These are phyloP conservation scores for Gossypium herbaceum DNA, from an alignment of 345 rosid genomes.

Conservation along the genomic window DNA sequence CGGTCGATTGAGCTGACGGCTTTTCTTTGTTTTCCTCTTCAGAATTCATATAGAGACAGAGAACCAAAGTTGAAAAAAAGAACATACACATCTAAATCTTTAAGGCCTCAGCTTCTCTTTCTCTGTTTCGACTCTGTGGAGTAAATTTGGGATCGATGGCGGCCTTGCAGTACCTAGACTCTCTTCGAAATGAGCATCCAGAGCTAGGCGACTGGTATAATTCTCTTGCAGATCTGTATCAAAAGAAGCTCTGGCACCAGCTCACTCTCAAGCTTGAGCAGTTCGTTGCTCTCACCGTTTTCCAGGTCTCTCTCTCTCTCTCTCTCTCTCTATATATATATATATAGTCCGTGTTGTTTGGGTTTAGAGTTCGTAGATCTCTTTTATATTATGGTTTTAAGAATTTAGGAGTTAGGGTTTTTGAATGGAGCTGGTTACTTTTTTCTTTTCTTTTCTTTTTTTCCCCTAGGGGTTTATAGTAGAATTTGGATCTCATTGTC, in stretches of 20 bases:
- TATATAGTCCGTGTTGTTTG: neutral
- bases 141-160: slow-evolving; percentile 48
- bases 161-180: slow-evolving; percentile 82
- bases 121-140: neutral
- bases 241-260: slow-evolving; percentile 99
- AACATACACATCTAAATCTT: neutral
- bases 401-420: slow-evolving; percentile 6
- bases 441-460: neutral
- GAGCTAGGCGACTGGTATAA: slow-evolving; percentile 93
- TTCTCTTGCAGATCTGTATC: slow-evolving; percentile 89
- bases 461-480: neutral
- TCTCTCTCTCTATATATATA: neutral
- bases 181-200: slow-evolving; percentile 62
- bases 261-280: slow-evolving; percentile 96
- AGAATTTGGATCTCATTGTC: neutral
- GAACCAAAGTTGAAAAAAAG: neutral
- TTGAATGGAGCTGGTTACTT: neutral
- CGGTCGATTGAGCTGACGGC: neutral
- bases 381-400: neutral
- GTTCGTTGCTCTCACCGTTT: slow-evolving; percentile 80
- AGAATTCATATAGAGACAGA: neutral
- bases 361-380: slow-evolving; percentile 10
- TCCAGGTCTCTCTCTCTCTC: slow-evolving; percentile 45
- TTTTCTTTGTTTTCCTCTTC: neutral
- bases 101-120: neutral